These are phyloP conservation scores for Bryoerythrophyllum caledonicum DNA, from an alignment of 225 moss, liverwort and hornwort species.

Conservation along the genomic window DNA sequence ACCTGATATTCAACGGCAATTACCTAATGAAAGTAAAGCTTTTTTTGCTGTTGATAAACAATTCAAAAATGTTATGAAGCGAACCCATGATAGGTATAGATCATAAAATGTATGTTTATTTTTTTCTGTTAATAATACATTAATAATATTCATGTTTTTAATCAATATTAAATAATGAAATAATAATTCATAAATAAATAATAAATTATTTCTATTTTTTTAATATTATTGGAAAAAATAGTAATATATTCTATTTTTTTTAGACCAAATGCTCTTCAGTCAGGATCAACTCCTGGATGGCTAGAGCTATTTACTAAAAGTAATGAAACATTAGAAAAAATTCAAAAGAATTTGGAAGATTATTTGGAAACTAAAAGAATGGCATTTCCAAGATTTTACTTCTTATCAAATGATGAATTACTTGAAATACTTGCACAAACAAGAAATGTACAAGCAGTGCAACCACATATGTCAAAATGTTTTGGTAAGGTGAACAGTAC, in stretches of 20 bases:
- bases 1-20: slow-evolving; percentile 86
- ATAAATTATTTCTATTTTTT: no score
- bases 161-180: background rate
- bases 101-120: background rate
- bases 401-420: slow-evolving; percentile 85
- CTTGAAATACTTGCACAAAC: slow-evolving; percentile 95
- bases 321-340: slow-evolving; percentile 91
- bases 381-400: slow-evolving; percentile 96
- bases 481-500: slow-evolving; percentile 45
- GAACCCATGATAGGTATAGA: slow-evolving; percentile 74
- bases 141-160: background rate
- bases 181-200: background rate
- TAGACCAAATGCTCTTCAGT: slow-evolving; percentile 95
- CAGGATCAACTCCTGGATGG: slow-evolving; percentile 85
- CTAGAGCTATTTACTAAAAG: slow-evolving; percentile 77
- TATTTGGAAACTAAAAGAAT: slow-evolving; percentile 97
- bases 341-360: slow-evolving; percentile 93
- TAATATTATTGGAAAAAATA: no score
- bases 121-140: no score
- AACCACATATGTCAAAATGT: slow-evolving; percentile 94
- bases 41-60: slow-evolving; percentile 93
- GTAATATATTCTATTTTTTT: background rate
- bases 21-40: slow-evolving; percentile 98
- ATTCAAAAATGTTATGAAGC: slow-evolving; percentile 95
- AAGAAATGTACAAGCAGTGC: slow-evolving; percentile 90